Conservation (phyloP, 2,329 filamentous ascomycete species). For the Penicillium concentricum region DNA sequence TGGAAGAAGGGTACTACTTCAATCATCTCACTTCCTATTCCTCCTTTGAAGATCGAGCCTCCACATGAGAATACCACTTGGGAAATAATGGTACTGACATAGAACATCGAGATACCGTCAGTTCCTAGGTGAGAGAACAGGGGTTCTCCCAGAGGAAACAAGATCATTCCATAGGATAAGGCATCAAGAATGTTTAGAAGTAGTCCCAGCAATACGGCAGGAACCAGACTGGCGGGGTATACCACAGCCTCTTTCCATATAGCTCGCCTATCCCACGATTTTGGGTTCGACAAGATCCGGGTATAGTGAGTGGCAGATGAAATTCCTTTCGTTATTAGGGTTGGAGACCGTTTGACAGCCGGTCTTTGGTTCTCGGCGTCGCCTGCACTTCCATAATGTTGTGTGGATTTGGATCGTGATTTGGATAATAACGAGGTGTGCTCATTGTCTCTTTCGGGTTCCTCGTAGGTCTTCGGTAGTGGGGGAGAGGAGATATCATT, state of each 20-base stretch:
- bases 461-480: slow-evolving; percentile 19
- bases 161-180: slow-evolving; percentile 92
- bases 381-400: slow-evolving; percentile 30
- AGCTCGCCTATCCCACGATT: slow-evolving; percentile 67
- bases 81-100: slow-evolving; percentile 93
- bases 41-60: slow-evolving; percentile 84
- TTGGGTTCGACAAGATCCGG: slow-evolving; percentile 56
- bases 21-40: slow-evolving; percentile 94
- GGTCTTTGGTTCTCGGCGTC: slow-evolving; percentile 34
- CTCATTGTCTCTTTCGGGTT: slow-evolving; percentile 35
- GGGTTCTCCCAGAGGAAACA: slow-evolving; percentile 86
- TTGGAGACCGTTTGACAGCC: slow-evolving; percentile 9
- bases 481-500: slow-evolving; percentile 18
- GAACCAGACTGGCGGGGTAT: slow-evolving; percentile 69
- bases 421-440: slow-evolving; percentile 38
- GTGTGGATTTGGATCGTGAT: slow-evolving; percentile 27
- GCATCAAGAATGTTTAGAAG: slow-evolving; percentile 93
- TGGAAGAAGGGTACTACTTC: slow-evolving; percentile 99
- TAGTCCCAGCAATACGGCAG: slow-evolving; percentile 83
- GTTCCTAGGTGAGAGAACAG: slow-evolving; percentile 84
- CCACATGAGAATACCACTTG: slow-evolving; percentile 84
- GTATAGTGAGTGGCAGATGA: slow-evolving; percentile 23
- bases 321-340: slow-evolving; percentile 16
- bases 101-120: slow-evolving; percentile 97
- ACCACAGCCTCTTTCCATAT: slow-evolving; percentile 66